phyloP scores from a whole-genome alignment of 2,329 filamentous ascomycete genomes.

The Talaromyces piceae region DNA sequence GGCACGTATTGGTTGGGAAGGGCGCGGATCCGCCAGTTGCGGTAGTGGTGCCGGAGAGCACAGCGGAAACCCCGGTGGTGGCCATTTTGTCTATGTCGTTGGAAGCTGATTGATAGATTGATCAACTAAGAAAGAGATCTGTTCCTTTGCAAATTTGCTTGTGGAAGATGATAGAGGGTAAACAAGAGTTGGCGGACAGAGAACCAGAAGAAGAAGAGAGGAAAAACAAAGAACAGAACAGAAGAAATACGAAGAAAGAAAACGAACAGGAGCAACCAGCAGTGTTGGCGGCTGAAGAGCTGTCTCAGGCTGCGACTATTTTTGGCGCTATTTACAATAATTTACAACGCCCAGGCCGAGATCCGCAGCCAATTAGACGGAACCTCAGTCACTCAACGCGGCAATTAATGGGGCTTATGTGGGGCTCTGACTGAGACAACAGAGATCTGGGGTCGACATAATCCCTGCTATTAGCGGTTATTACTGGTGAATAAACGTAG shows the following conservation, averaged over 20 bases:
- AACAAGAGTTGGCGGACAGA: too few relatives aligned
- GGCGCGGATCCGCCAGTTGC: too few relatives aligned
- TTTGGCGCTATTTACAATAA: neutral
- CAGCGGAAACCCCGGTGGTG: neutral
- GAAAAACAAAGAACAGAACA: neutral
- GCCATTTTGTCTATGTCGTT: too few relatives aligned
- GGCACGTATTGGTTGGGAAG: conserved; percentile 12
- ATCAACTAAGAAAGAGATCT: too few relatives aligned
- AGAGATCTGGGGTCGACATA: neutral
- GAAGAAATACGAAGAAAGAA: too few relatives aligned
- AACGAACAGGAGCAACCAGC: too few relatives aligned
- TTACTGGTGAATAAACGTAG: too few relatives aligned
- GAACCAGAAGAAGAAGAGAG: too few relatives aligned
- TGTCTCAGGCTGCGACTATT: neutral
- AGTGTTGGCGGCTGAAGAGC: neutral
- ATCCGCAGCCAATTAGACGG: neutral
- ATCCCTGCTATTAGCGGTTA: neutral
- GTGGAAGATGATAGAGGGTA: too few relatives aligned
- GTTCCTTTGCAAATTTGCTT: too few relatives aligned
- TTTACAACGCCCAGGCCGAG: neutral
- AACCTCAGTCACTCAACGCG: neutral
- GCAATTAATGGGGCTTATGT: neutral
- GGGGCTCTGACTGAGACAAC: neutral
- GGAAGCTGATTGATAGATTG: too few relatives aligned
- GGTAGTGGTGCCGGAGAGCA: conserved; percentile 9